These are phyloP conservation scores for Serpula lacrymans DNA, from an alignment of 768 basidiomycete genomes.

Conservation along the genomic window DNA sequence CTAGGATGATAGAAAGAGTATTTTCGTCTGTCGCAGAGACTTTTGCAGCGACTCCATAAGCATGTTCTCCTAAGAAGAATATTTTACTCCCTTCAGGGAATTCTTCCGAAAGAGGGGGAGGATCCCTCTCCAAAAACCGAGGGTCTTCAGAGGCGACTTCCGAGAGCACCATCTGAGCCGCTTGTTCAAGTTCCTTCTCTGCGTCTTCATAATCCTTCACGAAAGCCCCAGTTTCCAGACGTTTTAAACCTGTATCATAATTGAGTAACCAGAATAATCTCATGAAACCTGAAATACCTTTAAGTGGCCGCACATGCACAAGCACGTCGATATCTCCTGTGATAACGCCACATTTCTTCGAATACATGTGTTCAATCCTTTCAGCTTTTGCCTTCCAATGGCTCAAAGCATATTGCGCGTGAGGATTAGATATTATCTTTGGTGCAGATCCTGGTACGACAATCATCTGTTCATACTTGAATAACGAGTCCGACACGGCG, in stretches of 20 bases:
- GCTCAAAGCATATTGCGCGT: conserved; percentile 61
- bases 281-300: conserved; percentile 50
- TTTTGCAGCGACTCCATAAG: conserved; percentile 94
- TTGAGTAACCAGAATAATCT: too few species aligned
- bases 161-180: conserved; percentile 80
- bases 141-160: conserved; percentile 88
- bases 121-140: conserved; percentile 74
- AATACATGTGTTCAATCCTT: conserved; percentile 77
- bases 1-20: conserved; percentile 77
- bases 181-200: conserved; percentile 82
- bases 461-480: conserved; percentile 76
- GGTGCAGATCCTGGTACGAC: conserved; percentile 47
- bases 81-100: conserved; percentile 89
- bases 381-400: conserved; percentile 83
- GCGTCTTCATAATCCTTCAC: conserved; percentile 90
- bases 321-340: conserved; percentile 79
- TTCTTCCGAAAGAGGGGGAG: conserved; percentile 82
- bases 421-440: conserved; percentile 69
- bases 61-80: conserved; percentile 94
- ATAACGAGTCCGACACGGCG: conserved; percentile 80
- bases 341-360: conserved; percentile 84
- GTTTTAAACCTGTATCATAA: conserved; percentile 81
- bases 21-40: conserved; percentile 70
- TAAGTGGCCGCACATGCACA: conserved; percentile 86
- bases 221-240: conserved; percentile 84